Base-by-base conservation (phyloP, 306 rosid genomes). In the Quercus cerris region DNA sequence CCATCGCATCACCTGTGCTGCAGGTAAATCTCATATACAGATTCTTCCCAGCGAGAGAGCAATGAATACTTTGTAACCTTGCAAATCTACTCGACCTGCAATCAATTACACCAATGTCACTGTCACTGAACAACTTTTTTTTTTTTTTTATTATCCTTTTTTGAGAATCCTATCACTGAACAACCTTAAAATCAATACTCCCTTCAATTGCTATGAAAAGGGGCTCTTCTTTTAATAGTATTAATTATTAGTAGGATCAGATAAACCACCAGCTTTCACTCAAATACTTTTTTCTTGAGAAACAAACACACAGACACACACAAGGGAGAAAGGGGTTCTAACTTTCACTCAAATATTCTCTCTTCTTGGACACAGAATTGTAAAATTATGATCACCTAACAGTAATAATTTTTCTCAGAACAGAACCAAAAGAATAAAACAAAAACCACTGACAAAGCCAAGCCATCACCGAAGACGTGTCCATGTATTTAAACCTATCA, bases 1-100 rank as follows among this genome's bases (percentile, higher is more conserved):
- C 96, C 96, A 91, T 91, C 35, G 96, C 96, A 61, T 91, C 96
- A 0, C 96, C 96, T 11, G 96, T 91, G 86, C 93, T 84, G 84
- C 93, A 89, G 8, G 75, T 77, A 77, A 89, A 91, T 86, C 96
- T 77, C 77, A 89, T 73, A 80, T 91, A 89, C 44, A 89, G 59
- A 78, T 87, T 89, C 82, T 91, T 91, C 72, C 93, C 95, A 4
- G 94, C 92, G 46, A 88, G 70, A 71, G 87, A 77, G 75, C 90
- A 85, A 68, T 83, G 85, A 75, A 88, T 86, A 25, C 64, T 79
- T 83, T 88, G 90, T 12, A 90, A 84, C 81, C 92, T 86, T 2
- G 88, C 92, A 46, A 88, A 90, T 83, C 94, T 85, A 76, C 94
- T 90, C 54, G 94, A 90, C 80, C 94, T 90, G 89, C 31, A 54